Percentiles rank a stretch among this genome's conserved stretches.
Evolutionary conservation across 2,329 filamentous ascomycete genomes (phyloP).

Genomic region (Venturiaceae sp.): DNA sequence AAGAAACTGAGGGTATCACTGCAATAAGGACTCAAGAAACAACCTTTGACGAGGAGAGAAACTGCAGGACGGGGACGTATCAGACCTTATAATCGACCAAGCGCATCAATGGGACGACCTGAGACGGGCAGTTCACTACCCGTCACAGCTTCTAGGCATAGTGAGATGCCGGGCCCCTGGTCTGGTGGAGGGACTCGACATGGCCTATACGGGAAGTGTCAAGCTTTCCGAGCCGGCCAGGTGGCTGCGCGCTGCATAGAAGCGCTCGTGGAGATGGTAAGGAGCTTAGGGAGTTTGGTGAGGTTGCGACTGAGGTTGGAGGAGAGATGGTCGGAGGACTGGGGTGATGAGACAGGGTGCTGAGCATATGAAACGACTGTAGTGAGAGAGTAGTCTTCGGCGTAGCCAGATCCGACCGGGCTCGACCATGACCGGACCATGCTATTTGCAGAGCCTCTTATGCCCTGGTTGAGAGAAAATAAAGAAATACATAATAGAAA

Average conservation of each 20-base stretch:
- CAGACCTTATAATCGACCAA: slow-evolving; percentile 7
- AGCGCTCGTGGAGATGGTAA: not conserved
- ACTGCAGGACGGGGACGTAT: slow-evolving; percentile 5
- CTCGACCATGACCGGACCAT: not conserved
- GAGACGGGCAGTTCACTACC: not conserved
- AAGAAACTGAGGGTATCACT: slow-evolving; percentile 1
- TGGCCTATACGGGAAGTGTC: not conserved
- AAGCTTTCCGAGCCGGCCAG: not conserved
- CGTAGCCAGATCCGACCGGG: not conserved
- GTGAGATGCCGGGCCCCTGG: slow-evolving; percentile 4
- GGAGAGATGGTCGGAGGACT: slow-evolving; percentile 1
- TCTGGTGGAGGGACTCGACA: not conserved
- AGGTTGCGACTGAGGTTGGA: slow-evolving; percentile 3
- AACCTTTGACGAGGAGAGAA: slow-evolving; percentile 5
- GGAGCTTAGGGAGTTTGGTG: not conserved
- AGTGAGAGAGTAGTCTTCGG: not conserved
- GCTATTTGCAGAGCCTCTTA: slow-evolving; percentile 1
- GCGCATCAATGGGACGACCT: not conserved
- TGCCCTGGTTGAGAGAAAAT: not conserved
- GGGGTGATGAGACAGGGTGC: slow-evolving; percentile 3
- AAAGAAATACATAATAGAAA: not conserved
- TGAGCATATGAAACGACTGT: slow-evolving; percentile 1
- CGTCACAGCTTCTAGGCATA: slow-evolving; percentile 1
- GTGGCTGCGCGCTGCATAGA: not conserved
- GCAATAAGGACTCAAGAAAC: slow-evolving; percentile 6